Conservation (phyloP, 305 asterid species). For the Fraxinus baroniana region DNA sequence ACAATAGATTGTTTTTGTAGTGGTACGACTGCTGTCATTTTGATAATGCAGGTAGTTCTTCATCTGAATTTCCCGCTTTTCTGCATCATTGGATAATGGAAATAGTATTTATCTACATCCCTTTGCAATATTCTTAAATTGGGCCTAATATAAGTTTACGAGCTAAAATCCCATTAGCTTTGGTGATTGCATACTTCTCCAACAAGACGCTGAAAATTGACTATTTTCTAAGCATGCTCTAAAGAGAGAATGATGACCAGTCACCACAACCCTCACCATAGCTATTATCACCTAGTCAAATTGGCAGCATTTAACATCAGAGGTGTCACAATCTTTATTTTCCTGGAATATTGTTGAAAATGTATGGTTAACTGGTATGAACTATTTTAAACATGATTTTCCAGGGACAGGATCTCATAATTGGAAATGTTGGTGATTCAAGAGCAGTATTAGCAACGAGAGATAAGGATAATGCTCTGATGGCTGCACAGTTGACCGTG, state of each 20-base stretch:
- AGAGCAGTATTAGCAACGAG: constrained; percentile 90
- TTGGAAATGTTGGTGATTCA: constrained; percentile 95
- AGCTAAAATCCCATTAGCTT: neutral
- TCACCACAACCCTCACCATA: neutral
- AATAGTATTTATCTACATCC: neutral
- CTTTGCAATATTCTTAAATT: neutral
- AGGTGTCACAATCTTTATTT: neutral
- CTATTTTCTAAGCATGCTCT: neutral
- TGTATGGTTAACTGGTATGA: neutral
- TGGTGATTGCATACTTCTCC: neutral
- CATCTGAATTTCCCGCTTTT: neutral
- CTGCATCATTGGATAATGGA: neutral
- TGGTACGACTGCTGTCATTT: constrained; percentile 81
- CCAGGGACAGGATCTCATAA: constrained; percentile 85
- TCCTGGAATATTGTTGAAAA: neutral
- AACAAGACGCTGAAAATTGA: neutral
- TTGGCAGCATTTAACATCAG: neutral
- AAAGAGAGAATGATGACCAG: neutral
- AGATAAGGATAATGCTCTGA: constrained; percentile 61
- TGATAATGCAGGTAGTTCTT: constrained; percentile 66
- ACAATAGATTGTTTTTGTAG: constrained; percentile 88
- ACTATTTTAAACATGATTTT: constrained; percentile 14
- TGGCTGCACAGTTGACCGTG: constrained; percentile 78
- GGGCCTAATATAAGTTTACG: neutral
- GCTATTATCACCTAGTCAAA: neutral